Evolutionary conservation across 768 basidiomycete genomes (phyloP), one percentile per base, ranked within the genome.

Genomic region (Lanmaoa pseudosensibilis): DNA sequence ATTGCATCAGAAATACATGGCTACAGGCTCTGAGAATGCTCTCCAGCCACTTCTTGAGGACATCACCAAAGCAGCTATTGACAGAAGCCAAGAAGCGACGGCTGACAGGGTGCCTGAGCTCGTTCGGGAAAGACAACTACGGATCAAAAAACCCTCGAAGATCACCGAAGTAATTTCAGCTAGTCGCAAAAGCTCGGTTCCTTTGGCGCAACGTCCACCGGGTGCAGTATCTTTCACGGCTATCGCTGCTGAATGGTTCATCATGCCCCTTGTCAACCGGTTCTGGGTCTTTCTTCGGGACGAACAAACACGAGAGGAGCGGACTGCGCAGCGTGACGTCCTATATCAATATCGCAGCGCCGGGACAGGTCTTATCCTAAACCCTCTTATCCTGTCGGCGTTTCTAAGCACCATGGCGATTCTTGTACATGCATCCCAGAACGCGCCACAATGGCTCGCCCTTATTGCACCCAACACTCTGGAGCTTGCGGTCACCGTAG

Each of bases 231-330:
- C 80, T 2, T 90, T 88, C 65, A 84, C 83, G 19, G 79, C 83
- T 50, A 74, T 98, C 27, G 93, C 94, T 0, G 90, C 90, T 0
- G 92, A 94, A 66, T 86, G 75, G 72, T 98, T 98, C 74, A 82
- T 97, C 49, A 83, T 87, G 56, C 97, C 97, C 0, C 77, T 98
- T 50, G 82, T 98, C 73, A 89, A 94, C 63, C 83, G 87, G n/a
- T 97, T 98, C 73, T 99, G 94, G 94, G 67, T 80, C n/a, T 92
- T 95, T 74, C 82, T 97, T 44, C 84, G 90, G 8, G 93, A 96
- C 63, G 87, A 91, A 65, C 85, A 90, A 62, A 78, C 82, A 2
- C 80, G 92, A 37, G 90, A 93, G 65, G 81, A 83, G 50, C 81
- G 90, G 40, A 87, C 87, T 2, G 78, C 81, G 2, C 78, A 79